A percentile compares a stretch with the other conserved stretches of the same genome.
Conservation (phyloP, 768 basidiomycete genomes). For the Astraeus odoratus region DNA sequence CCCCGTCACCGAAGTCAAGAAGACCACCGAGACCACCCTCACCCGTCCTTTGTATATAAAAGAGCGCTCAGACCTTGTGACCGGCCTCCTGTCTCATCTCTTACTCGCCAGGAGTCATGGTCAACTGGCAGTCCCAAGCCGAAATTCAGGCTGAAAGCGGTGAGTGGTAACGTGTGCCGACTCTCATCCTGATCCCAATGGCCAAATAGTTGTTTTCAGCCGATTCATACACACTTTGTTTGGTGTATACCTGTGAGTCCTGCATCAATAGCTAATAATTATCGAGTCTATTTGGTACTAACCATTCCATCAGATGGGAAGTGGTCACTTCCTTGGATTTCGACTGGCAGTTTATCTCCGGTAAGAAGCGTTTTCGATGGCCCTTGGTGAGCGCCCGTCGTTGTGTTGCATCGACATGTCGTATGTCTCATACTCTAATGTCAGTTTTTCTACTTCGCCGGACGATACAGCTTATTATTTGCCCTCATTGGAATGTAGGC, state of each 20-base stretch:
- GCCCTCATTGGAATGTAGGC: constrained; percentile 65
- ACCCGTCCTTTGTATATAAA: neutral
- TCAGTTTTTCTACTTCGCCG: constrained; percentile 63
- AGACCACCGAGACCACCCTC: constrained; percentile 2
- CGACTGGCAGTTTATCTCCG: constrained; percentile 55
- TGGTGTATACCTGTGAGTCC: constrained; percentile 55
- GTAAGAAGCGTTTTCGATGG: constrained; percentile 56
- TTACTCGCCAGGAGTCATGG: constrained; percentile 32
- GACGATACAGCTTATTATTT: constrained; percentile 58
- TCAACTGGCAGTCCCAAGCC: constrained; percentile 46
- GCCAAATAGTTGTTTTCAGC: constrained; percentile 26
- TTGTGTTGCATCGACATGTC: neutral
- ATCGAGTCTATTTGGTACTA: constrained; percentile 8
- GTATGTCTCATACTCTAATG: neutral
- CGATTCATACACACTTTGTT: constrained; percentile 56
- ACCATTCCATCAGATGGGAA: constrained; percentile 46
- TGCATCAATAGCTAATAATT: constrained; percentile 5
- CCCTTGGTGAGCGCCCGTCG: constrained; percentile 50
- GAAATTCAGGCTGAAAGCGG: constrained; percentile 44
- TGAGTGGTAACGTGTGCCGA: constrained; percentile 19
- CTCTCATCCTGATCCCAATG: constrained; percentile 5
- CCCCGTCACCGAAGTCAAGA: constrained; percentile 13
- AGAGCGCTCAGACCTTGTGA: neutral
- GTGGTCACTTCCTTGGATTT: constrained; percentile 55
- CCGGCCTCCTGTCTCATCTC: neutral